Evolutionary conservation across 306 rosid species (phyloP).

Genomic region (Myrica gale): DNA sequence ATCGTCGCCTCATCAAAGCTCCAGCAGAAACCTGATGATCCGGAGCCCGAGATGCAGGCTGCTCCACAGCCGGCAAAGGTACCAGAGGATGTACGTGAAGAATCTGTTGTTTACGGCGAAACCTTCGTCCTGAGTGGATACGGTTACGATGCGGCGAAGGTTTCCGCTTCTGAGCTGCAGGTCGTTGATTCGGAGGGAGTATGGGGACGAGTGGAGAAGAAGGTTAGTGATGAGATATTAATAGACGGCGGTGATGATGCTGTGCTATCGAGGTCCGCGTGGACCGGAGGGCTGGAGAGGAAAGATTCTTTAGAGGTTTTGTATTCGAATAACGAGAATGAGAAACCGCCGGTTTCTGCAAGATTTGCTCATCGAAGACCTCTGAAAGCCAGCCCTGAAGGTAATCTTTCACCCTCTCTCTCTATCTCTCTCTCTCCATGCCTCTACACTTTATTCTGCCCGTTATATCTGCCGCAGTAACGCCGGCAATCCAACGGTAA

Average conservation of each 20-base stretch:
- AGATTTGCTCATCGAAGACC: slow-evolving; percentile 57
- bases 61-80: background rate
- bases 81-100: background rate
- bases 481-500: background rate
- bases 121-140: slow-evolving; percentile 12
- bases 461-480: background rate
- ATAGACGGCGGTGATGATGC: slow-evolving; percentile 22
- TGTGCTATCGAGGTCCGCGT: background rate
- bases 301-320: slow-evolving; percentile 43
- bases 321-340: slow-evolving; percentile 41
- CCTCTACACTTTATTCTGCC: background rate
- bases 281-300: slow-evolving; percentile 32
- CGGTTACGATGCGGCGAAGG: slow-evolving; percentile 21
- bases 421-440: background rate
- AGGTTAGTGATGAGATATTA: background rate
- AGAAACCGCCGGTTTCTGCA: slow-evolving; percentile 66
- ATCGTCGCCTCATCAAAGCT: slow-evolving; percentile 74
- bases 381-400: slow-evolving; percentile 67
- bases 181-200: slow-evolving; percentile 18
- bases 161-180: background rate
- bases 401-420: slow-evolving; percentile 17
- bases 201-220: slow-evolving; percentile 17
- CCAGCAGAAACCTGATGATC: slow-evolving; percentile 18
- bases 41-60: background rate
- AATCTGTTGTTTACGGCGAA: background rate